These are phyloP conservation scores for Eucalyptus tenuipes DNA, from an alignment of 345 rosid species.

Conservation along the genomic window DNA sequence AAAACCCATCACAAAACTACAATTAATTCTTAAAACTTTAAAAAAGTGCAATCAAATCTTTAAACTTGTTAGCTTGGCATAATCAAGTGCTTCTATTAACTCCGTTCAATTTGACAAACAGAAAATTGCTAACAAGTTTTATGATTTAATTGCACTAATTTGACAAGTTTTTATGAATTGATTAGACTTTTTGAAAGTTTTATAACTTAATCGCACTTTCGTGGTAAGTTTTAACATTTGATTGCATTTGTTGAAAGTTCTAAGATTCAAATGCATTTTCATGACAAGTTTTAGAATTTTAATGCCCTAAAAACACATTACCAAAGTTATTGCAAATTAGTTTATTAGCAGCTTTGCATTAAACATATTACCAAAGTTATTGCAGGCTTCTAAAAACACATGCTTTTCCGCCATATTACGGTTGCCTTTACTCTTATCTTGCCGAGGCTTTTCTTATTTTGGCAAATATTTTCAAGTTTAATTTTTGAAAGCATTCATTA, in stretches of 20 bases:
- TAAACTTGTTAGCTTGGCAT: rapidly evolving
- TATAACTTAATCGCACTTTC: too few relatives aligned
- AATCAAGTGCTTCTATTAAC: too few relatives aligned
- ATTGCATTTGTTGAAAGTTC: too few relatives aligned
- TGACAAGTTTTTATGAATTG: too few relatives aligned
- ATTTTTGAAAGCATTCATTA: not conserved
- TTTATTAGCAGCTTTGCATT: too few relatives aligned
- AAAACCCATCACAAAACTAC: rapidly evolving
- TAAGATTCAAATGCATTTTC: too few relatives aligned
- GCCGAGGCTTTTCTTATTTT: not conserved
- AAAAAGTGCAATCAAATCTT: rapidly evolving
- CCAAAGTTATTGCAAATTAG: too few relatives aligned
- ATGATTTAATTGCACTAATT: too few relatives aligned
- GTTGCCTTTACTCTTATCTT: not conserved
- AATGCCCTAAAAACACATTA: too few relatives aligned
- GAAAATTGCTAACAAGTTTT: too few relatives aligned
- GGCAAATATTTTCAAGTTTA: not conserved
- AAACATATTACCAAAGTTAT: not conserved
- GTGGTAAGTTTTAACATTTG: rapidly evolving
- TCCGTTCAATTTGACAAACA: rapidly evolving
- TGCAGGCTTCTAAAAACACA: not conserved
- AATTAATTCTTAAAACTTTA: rapidly evolving
- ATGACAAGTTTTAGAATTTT: too few relatives aligned
- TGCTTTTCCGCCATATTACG: not conserved
- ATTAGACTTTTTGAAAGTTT: too few relatives aligned